Evolutionary conservation across 768 basidiomycete species (phyloP).

Genomic region (Lactarius evosmus): DNA sequence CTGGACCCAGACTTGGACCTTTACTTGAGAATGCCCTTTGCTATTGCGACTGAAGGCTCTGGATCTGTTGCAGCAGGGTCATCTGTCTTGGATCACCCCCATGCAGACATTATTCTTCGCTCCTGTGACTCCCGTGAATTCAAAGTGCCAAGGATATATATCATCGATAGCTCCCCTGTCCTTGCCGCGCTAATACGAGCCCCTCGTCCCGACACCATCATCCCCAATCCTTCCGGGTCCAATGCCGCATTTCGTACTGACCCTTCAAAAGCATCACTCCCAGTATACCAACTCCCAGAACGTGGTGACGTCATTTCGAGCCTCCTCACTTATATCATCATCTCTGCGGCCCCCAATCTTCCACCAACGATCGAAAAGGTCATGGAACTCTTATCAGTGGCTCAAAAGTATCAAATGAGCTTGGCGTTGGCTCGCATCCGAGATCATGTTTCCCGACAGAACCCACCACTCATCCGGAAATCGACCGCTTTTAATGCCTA

Average conservation of each 20-base stretch:
- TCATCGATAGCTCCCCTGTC: constrained; percentile 15
- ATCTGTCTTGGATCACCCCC: constrained; percentile 1
- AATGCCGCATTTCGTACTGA: background rate
- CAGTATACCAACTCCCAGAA: constrained; percentile 8
- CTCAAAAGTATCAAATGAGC: constrained; percentile 15
- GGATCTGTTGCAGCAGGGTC: background rate
- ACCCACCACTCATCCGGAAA: constrained; percentile 11
- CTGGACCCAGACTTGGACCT: background rate
- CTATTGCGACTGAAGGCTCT: background rate
- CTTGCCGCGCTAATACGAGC: constrained; percentile 29
- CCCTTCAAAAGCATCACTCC: background rate
- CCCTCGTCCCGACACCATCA: background rate
- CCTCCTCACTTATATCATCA: constrained; percentile 17
- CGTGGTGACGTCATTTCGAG: constrained; percentile 10
- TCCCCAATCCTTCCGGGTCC: background rate
- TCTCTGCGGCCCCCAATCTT: constrained; percentile 5
- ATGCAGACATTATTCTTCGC: constrained; percentile 13
- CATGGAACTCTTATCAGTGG: constrained; percentile 11
- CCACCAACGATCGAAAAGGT: constrained; percentile 6
- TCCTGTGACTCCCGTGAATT: constrained; percentile 12
- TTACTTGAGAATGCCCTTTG: background rate
- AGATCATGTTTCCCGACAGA: background rate
- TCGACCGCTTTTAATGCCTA: constrained; percentile 10
- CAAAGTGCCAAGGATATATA: constrained; percentile 11
- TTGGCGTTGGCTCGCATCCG: constrained; percentile 5